phyloP scores from a whole-genome alignment of 2,329 filamentous ascomycete genomes.

The Neofusicoccum umdonicola region DNA sequence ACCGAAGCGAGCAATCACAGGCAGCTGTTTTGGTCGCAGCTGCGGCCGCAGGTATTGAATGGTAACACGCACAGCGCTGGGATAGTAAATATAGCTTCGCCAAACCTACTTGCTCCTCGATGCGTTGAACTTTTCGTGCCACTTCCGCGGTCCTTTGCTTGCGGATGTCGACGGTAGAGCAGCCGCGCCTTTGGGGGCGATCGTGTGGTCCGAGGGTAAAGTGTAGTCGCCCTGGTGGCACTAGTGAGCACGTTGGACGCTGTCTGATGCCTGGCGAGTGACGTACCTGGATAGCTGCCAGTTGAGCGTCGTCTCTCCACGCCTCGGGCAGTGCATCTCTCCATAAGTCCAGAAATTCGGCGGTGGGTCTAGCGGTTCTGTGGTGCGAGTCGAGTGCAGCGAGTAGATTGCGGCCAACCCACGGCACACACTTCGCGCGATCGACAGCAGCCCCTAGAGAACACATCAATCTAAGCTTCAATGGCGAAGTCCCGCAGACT shows the following conservation, averaged over 20 bases:
- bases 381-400: slow-evolving; percentile 25
- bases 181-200: slow-evolving; percentile 25
- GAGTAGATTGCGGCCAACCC: slow-evolving; percentile 32
- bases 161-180: slow-evolving; percentile 15
- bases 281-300: slow-evolving; percentile 29
- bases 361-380: slow-evolving; percentile 27
- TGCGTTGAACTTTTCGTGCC: slow-evolving; percentile 37
- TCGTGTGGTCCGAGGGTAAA: slow-evolving; percentile 33
- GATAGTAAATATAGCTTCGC: neutral
- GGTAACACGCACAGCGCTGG: neutral
- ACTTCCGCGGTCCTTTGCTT: slow-evolving; percentile 33
- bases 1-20: neutral
- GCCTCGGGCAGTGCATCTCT: slow-evolving; percentile 37
- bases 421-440: slow-evolving; percentile 30
- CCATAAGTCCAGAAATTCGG: slow-evolving; percentile 37
- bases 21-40: slow-evolving; percentile 4
- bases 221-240: slow-evolving; percentile 25
- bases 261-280: too few relatives aligned
- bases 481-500: neutral
- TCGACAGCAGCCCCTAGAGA: slow-evolving; percentile 34
- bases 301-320: slow-evolving; percentile 35
- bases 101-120: neutral
- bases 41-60: slow-evolving; percentile 9
- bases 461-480: neutral
- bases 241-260: neutral